Evolutionary conservation across 2,329 filamentous ascomycete genomes (phyloP).

Genomic region (Diaporthe ampelina): DNA sequence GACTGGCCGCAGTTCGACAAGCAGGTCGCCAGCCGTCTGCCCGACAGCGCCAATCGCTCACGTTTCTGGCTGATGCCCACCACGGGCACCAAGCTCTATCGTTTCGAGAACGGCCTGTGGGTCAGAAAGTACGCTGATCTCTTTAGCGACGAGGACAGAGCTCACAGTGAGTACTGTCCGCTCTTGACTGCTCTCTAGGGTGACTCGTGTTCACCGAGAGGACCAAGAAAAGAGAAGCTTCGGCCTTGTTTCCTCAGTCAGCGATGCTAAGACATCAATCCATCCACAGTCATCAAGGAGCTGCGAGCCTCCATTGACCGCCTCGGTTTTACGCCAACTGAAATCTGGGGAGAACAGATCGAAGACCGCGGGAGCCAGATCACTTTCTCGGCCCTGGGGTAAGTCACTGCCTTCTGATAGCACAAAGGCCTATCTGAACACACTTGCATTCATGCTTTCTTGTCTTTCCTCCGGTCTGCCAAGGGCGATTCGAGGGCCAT

Average conservation of each 20-base stretch:
- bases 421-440: neutral
- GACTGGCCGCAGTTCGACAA: conserved; percentile 59
- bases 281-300: conserved; percentile 46
- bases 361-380: conserved; percentile 59
- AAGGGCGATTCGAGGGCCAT: neutral
- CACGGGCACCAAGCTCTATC: conserved; percentile 58
- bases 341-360: conserved; percentile 56
- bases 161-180: conserved; percentile 41
- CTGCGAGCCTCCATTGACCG: conserved; percentile 53
- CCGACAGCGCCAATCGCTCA: conserved; percentile 51
- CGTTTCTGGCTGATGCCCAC: conserved; percentile 59
- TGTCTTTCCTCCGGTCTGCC: neutral
- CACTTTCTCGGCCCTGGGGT: conserved; percentile 56
- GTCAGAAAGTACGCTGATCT: conserved; percentile 54
- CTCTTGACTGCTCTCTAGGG: neutral
- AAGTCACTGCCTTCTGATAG: neutral
- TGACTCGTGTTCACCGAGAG: neutral
- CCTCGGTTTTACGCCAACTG: conserved; percentile 53
- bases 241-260: neutral
- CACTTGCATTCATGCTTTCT: neutral
- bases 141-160: conserved; percentile 50
- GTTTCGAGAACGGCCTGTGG: conserved; percentile 49
- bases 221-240: neutral
- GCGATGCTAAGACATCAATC: neutral
- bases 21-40: conserved; percentile 55